Evolutionary conservation across 192 early-diverging fungal genomes (phyloP).

Genomic region (Powellomyces hirtus): DNA sequence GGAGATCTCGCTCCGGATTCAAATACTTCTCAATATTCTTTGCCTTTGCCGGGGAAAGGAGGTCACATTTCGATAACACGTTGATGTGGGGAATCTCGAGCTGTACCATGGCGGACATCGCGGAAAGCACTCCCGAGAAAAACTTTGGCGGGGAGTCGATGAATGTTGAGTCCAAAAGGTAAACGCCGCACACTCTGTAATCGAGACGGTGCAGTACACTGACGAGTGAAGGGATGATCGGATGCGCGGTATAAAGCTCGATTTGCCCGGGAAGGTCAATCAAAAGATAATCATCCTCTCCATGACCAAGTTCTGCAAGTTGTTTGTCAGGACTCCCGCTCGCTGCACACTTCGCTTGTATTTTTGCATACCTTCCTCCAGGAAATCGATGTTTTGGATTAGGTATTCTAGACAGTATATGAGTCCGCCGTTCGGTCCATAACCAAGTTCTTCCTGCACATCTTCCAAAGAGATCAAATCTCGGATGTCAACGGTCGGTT

Average conservation of each 20-base stretch:
- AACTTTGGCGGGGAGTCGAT: constrained; percentile 95
- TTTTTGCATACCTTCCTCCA: constrained; percentile 73
- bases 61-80: constrained; percentile 97
- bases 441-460: constrained; percentile 95
- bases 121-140: constrained; percentile 94
- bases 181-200: constrained; percentile 90
- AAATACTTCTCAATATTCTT: constrained; percentile 65
- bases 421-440: constrained; percentile 96
- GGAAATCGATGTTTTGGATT: constrained; percentile 93
- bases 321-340: no score
- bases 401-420: constrained; percentile 96
- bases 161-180: constrained; percentile 91
- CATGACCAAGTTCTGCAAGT: constrained; percentile 38
- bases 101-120: constrained; percentile 94
- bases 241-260: constrained; percentile 97
- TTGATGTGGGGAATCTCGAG: constrained; percentile 98
- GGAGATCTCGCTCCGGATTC: constrained; percentile 83
- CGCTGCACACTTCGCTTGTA: not conserved
- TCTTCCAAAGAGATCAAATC: constrained; percentile 97
- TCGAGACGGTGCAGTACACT: constrained; percentile 64
- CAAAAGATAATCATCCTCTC: constrained; percentile 94
- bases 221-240: constrained; percentile 86
- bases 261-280: constrained; percentile 98
- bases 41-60: constrained; percentile 55
- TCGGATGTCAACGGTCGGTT: constrained; percentile 83